Evolutionary conservation across 345 rosid species (phyloP), one percentile per base, ranked within the genome.

Genomic region (Salix exigua): DNA sequence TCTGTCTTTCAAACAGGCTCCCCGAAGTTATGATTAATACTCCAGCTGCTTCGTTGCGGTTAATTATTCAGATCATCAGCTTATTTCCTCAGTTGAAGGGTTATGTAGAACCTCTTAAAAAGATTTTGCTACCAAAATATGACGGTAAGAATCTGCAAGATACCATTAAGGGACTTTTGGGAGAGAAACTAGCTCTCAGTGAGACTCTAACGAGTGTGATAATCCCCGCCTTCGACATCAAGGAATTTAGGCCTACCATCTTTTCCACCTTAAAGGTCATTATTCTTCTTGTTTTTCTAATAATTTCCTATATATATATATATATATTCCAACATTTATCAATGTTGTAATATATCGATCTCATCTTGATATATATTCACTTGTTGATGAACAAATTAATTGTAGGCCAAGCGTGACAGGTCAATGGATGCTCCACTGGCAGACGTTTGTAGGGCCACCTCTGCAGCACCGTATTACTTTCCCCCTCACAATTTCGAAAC

Each of bases 381-480:
- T 8, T 55, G 21, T 18, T 8, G 6, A 55, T 18, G 9, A 55
- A 4, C 21, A 55, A 18, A 23, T 17, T 58, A n/a, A 37, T 7
- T 67, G 62, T 38, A 40, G 73, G 76, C 77, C 21, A 72, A 53
- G 73, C 7, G 19, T 1, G 37, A 78, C 17, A 35, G 58, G 5
- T 35, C 68, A 13, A 38, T 55, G 75, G 68, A 70, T 64, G 67
- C 68, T 48, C 5, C 7, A 6, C 71, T 70, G 16, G 63, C 79
- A 14, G 75, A 75, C n/a, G 61, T 65, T 63, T 75, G 82, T 28
- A 80, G 70, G 9, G 65, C 71, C 9, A 74, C 75, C 19, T 62
- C 72, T 14, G 82, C 51, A 28, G 79, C 82, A n/a, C 82, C 78
- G 23, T 42, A 46, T 16, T 74, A 63, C 69, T 37, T 79, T 4